These are phyloP conservation scores for Blastobotrys aristatus DNA, from an alignment of 1,139 yeast species.

Conservation along the genomic window DNA sequence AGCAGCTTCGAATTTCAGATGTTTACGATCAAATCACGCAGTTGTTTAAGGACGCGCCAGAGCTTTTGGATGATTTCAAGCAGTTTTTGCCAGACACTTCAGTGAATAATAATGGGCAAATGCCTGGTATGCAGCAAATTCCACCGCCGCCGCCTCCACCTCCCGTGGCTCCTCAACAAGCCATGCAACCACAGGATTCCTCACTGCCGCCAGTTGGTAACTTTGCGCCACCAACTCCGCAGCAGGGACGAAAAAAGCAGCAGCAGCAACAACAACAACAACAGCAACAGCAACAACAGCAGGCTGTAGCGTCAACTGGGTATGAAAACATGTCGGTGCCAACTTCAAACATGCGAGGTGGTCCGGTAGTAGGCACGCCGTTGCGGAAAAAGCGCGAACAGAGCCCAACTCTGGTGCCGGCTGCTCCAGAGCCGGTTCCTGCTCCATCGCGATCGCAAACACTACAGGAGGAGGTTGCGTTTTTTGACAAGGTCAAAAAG, in stretches of 20 bases:
- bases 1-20: conserved; percentile 90
- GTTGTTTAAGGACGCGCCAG: conserved; percentile 89
- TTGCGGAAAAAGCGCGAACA: conserved; percentile 19
- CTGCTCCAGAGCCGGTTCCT: conserved; percentile 80
- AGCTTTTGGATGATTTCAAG: conserved; percentile 86
- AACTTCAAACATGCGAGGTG: conserved; percentile 36
- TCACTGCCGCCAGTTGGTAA: conserved; percentile 88
- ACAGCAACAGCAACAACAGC: conserved; percentile 12
- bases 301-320: conserved; percentile 8
- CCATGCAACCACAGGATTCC: not conserved
- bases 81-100: conserved; percentile 92
- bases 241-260: conserved; percentile 4
- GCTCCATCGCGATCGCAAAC: conserved; percentile 48
- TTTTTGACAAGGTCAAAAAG: conserved; percentile 89
- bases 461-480: conserved; percentile 75
- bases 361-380: conserved; percentile 15
- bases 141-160: conserved; percentile 7
- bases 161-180: not conserved
- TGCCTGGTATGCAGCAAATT: conserved; percentile 28
- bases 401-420: conserved; percentile 73
- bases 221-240: conserved; percentile 66
- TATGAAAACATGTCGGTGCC: conserved; percentile 31
- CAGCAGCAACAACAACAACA: not conserved
- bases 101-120: conserved; percentile 26
- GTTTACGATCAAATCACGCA: conserved; percentile 91